A percentile compares a stretch with the other conserved stretches of the same genome.
These are phyloP conservation scores for Mucor indicus DNA, from an alignment of 371 early-diverging fungal genomes.

Conservation along the genomic window DNA sequence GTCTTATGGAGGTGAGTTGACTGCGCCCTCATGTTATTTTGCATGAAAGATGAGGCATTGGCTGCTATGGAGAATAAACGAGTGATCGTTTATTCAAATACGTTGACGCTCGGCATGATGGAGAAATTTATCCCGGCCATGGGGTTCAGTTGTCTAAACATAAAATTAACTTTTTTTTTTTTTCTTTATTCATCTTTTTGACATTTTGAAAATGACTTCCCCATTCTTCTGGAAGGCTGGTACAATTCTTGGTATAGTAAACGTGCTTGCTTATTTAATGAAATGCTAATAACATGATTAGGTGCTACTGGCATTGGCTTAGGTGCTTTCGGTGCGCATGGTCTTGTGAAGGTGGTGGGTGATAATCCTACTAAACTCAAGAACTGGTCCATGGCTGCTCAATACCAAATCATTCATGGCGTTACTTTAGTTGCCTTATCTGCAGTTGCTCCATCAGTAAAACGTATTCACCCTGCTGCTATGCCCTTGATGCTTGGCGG, in stretches of 20 bases:
- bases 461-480: constrained; percentile 39
- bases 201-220: constrained; percentile 31
- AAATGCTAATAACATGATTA: constrained; percentile 2
- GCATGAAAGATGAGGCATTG: no score
- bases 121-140: no score
- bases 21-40: no score
- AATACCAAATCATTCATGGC: constrained; percentile 71
- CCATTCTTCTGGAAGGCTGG: constrained; percentile 56
- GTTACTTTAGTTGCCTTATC: constrained; percentile 62
- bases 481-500: constrained; percentile 60
- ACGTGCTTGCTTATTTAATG: not conserved
- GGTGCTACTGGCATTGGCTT: constrained; percentile 69
- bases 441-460: constrained; percentile 35
- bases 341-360: constrained; percentile 62
- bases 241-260: constrained; percentile 39
- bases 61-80: no score
- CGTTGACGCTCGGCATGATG: no score
- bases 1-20: no score
- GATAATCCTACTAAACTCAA: constrained; percentile 57
- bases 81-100: no score
- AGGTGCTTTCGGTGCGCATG: constrained; percentile 80
- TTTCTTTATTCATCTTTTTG: constrained; percentile 1
- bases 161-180: not conserved
- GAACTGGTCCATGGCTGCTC: constrained; percentile 65
- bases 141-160: not conserved